Conservation (phyloP, 371 early-diverging fungal genomes). For the Blyttiomyces sp. region DNA sequence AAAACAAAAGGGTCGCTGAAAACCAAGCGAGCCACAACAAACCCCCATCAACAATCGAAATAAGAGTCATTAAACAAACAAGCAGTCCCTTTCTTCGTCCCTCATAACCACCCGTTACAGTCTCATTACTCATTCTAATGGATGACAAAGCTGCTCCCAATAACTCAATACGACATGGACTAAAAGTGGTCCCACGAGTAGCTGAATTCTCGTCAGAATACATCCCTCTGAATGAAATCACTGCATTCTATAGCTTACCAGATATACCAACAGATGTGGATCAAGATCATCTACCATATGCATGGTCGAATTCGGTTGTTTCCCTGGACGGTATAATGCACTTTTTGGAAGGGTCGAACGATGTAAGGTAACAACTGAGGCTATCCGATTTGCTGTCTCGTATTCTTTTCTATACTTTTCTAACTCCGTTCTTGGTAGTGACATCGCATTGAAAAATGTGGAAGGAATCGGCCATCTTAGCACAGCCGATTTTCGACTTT, state of each 20-base stretch:
- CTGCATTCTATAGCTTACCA: not conserved
- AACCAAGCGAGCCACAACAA: too few relatives aligned
- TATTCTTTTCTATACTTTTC: not conserved
- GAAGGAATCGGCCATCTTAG: conserved; percentile 12
- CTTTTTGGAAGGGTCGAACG: conserved; percentile 2
- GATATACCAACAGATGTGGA: not conserved
- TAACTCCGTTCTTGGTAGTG: conserved; percentile 1
- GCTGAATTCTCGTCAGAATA: not conserved
- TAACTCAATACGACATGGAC: too few relatives aligned
- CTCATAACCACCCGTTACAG: too few relatives aligned
- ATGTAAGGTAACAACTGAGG: not conserved
- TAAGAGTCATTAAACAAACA: too few relatives aligned
- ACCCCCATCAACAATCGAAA: too few relatives aligned
- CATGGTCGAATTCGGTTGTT: conserved; percentile 20
- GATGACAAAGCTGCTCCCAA: too few relatives aligned
- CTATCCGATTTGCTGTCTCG: not conserved
- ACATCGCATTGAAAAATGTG: conserved; percentile 25
- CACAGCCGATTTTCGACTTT: conserved; percentile 26
- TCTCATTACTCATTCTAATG: too few relatives aligned
- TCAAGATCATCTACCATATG: conserved; percentile 11
- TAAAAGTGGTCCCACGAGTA: too few relatives aligned
- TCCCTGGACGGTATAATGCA: conserved; percentile 23
- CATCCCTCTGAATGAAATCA: not conserved
- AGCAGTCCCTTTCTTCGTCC: too few relatives aligned
- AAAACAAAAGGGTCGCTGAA: too few relatives aligned